Evolutionary conservation across 352 stramenopile species (phyloP), one percentile per base, ranked within the genome.

Genomic region (Phytophthora quininea): DNA sequence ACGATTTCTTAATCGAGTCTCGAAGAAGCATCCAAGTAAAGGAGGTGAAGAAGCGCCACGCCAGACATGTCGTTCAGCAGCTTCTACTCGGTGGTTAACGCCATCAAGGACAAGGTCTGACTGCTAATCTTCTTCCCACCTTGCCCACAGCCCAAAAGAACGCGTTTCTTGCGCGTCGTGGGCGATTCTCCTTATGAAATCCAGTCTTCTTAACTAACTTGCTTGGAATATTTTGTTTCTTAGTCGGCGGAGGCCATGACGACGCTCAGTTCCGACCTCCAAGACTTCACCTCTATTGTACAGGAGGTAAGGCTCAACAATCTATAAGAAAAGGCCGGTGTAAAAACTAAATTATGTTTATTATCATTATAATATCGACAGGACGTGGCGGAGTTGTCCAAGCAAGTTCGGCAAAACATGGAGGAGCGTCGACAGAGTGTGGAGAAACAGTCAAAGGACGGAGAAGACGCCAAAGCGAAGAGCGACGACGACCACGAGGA

Each of bases 231-330:
- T 14, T 10, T 12, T 49, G 43, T 49, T 55, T 69, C 72, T 49
- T 51, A 86, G 78, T 92, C 84, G 45, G 80, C 82, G 14, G 79
- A 92, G 64, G 84, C 84, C 48, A 86, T 92, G 63, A 81, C 72
- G 59, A 92, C 80, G n/a, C 66, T 92, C 38, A 90, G 78, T 56
- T 86, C 84, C 8, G 84, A 92, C 55, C 58, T 92, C 19, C 83
- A 88, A 64, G 84, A 92, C 31, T 92, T 92, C 35, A 77, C 75
- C 35, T 58, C 82, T 31, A 88, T 89, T 53, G 76, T 92, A 19
- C 84, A 90, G 60, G 84, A 89, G 60, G 77, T 79, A 47, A 56
- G 6, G 12, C 11, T 48, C 12, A 29, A 40, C 35, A 40, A 11
- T 35, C 14, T 56, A 7, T 38, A 6, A 35, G n/a, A 35, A 24